Evolutionary conservation across 768 basidiomycete genomes (phyloP).

Genomic region (Phanerodontia chrysosporium): DNA sequence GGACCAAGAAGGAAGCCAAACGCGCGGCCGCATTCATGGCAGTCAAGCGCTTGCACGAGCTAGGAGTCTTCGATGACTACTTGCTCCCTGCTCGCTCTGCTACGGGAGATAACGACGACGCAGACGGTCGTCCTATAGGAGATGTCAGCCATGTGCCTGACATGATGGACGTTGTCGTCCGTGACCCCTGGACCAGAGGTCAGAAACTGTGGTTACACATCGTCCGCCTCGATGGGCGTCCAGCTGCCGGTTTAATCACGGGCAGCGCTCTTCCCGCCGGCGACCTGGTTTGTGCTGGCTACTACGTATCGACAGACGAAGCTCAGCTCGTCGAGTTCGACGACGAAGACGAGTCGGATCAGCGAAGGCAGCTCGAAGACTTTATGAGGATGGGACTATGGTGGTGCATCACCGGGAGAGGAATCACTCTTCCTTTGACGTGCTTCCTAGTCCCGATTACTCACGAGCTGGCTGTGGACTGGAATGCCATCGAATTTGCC

Average conservation of each 20-base stretch:
- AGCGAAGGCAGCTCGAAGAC: constrained; percentile 52
- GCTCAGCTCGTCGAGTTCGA: constrained; percentile 37
- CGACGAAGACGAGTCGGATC: constrained; percentile 41
- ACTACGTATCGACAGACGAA: constrained; percentile 31
- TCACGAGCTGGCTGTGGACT: constrained; percentile 49
- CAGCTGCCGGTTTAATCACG: constrained; percentile 61
- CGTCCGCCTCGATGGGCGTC: constrained; percentile 45
- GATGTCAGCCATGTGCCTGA: constrained; percentile 44
- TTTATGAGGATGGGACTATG: constrained; percentile 61
- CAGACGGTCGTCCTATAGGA: constrained; percentile 42
- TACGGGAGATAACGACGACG: constrained; percentile 47
- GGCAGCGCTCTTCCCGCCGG: constrained; percentile 51
- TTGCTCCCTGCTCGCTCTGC: constrained; percentile 64
- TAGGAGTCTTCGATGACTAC: constrained; percentile 81
- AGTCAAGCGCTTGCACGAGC: constrained; percentile 59
- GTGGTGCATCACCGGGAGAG: constrained; percentile 59
- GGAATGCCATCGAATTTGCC: constrained; percentile 46
- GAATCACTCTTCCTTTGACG: constrained; percentile 45
- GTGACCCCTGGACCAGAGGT: constrained; percentile 63
- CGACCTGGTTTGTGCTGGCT: constrained; percentile 36
- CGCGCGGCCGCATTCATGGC: constrained; percentile 80
- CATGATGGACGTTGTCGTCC: constrained; percentile 56
- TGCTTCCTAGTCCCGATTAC: constrained; percentile 67
- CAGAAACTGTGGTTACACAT: constrained; percentile 60
- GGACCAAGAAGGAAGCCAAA: constrained; percentile 77